These are phyloP conservation scores for Colletotrichum incanum DNA, from an alignment of 2,329 filamentous ascomycete species.

Conservation along the genomic window DNA sequence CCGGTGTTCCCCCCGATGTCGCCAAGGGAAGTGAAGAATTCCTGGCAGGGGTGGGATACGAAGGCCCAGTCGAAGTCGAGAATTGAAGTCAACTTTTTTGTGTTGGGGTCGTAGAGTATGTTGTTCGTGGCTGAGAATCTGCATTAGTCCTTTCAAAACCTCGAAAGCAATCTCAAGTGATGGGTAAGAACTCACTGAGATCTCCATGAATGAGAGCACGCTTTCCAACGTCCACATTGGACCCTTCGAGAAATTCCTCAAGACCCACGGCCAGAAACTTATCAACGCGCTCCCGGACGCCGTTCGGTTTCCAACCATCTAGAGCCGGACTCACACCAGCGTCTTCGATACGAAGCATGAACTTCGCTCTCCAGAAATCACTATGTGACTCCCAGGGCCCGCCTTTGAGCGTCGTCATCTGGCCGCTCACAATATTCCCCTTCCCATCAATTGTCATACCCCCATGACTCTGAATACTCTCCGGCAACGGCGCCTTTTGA, in stretches of 20 bases:
- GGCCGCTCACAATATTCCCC: slow-evolving; percentile 43
- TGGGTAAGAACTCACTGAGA: slow-evolving; percentile 45
- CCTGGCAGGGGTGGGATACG: slow-evolving; percentile 47
- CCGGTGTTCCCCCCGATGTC: slow-evolving; percentile 39
- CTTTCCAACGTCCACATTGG: slow-evolving; percentile 39
- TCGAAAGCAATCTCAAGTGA: background rate
- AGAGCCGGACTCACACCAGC: slow-evolving; percentile 41
- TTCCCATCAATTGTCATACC: slow-evolving; percentile 44
- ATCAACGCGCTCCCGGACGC: slow-evolving; percentile 41
- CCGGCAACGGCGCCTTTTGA: slow-evolving; percentile 43
- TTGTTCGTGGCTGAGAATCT: slow-evolving; percentile 47
- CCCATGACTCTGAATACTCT: slow-evolving; percentile 41
- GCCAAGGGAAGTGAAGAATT: slow-evolving; percentile 47
- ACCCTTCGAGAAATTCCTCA: slow-evolving; percentile 25
- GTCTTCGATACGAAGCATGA: slow-evolving; percentile 33
- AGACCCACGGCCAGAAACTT: slow-evolving; percentile 41
- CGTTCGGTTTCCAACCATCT: slow-evolving; percentile 45
- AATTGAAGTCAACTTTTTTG: slow-evolving; percentile 46
- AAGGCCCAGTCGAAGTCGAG: slow-evolving; percentile 50
- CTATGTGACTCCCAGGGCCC: slow-evolving; percentile 45
- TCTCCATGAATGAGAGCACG: slow-evolving; percentile 48
- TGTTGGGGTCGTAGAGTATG: slow-evolving; percentile 46
- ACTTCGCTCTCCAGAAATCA: slow-evolving; percentile 39
- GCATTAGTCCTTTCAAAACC: background rate
- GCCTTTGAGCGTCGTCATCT: slow-evolving; percentile 38